Conservation (phyloP, 2,329 filamentous ascomycete species). For the Chaetomiaceae sp. region DNA sequence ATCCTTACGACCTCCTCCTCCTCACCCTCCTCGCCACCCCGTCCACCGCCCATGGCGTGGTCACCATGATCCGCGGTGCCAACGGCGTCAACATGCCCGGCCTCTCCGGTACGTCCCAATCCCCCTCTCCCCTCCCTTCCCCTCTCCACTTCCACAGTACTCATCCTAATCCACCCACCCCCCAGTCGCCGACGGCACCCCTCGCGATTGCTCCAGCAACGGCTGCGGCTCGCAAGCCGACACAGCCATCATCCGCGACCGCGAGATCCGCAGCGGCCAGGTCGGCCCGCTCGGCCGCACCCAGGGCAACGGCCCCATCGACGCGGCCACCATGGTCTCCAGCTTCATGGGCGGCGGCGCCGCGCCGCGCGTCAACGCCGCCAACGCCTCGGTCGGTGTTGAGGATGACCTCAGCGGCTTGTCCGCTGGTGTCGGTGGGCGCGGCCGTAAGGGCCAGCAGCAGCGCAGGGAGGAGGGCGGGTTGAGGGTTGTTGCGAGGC, state of each 20-base stretch:
- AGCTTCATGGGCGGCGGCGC: conserved; percentile 52
- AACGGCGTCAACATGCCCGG: conserved; percentile 61
- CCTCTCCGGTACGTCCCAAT: conserved; percentile 41
- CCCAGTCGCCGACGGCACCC: conserved; percentile 55
- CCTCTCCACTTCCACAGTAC: neutral
- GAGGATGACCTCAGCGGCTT: conserved; percentile 21
- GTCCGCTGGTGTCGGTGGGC: neutral
- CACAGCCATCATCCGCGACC: conserved; percentile 62
- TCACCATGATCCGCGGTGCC: conserved; percentile 52
- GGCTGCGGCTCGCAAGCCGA: conserved; percentile 62
- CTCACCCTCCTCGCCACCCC: conserved; percentile 45
- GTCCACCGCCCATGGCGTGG: conserved; percentile 54
- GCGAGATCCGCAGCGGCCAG: conserved; percentile 50
- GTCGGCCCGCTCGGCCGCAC: conserved; percentile 61
- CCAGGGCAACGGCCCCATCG: conserved; percentile 52
- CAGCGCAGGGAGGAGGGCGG: conserved; percentile 5
- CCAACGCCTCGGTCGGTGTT: conserved; percentile 19
- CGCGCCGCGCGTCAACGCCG: conserved; percentile 25
- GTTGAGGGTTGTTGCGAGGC: conserved; percentile 10
- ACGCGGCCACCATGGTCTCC: conserved; percentile 51
- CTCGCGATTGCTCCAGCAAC: conserved; percentile 60
- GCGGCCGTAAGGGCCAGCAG: neutral
- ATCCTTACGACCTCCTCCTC: conserved; percentile 36
- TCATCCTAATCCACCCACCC: neutral
- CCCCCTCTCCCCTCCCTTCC: neutral